Percentiles rank a stretch among this genome's conserved stretches.
Conservation (phyloP, 1,284 basidiomycete genomes). For the Leccinum pallidistipes region DNA sequence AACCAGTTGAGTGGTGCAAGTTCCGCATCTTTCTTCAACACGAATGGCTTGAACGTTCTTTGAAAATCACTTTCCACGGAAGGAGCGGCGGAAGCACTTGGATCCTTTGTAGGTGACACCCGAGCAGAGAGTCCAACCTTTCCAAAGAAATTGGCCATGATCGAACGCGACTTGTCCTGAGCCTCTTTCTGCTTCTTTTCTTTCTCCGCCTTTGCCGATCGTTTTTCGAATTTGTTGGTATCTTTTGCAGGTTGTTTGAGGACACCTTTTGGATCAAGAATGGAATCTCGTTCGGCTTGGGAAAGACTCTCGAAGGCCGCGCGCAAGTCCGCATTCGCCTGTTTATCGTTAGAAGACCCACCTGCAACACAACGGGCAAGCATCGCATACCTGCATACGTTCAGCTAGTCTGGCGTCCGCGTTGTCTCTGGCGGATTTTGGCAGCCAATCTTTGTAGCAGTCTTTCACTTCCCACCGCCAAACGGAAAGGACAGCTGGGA, state of each 20-base stretch:
- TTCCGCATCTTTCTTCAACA: slow-evolving; percentile 67
- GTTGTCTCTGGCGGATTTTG: slow-evolving; percentile 67
- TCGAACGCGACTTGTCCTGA: slow-evolving; percentile 67
- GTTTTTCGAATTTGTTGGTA: slow-evolving; percentile 45
- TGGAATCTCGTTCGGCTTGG: slow-evolving; percentile 51
- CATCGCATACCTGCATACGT: slow-evolving; percentile 56
- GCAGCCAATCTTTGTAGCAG: slow-evolving; percentile 60
- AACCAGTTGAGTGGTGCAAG: slow-evolving; percentile 77
- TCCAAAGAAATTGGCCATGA: slow-evolving; percentile 74
- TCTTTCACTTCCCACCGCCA: slow-evolving; percentile 89
- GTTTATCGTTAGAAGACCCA: slow-evolving; percentile 1
- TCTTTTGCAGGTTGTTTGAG: slow-evolving; percentile 43
- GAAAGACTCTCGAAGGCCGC: slow-evolving; percentile 55
- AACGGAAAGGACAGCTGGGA: slow-evolving; percentile 62
- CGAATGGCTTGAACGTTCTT: slow-evolving; percentile 74
- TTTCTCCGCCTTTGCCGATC: slow-evolving; percentile 50
- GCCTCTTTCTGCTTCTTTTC: slow-evolving; percentile 71
- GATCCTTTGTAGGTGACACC: slow-evolving; percentile 35
- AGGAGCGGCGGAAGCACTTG: slow-evolving; percentile 38
- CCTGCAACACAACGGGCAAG: slow-evolving; percentile 1
- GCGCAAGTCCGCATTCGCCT: slow-evolving; percentile 65
- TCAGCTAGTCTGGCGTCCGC: slow-evolving; percentile 63
- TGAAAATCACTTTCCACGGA: slow-evolving; percentile 66
- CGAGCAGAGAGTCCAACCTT: slow-evolving; percentile 48
- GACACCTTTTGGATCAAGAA: slow-evolving; percentile 54